These are phyloP conservation scores for Fusarium floridanum DNA, from an alignment of 2,329 filamentous ascomycete species.

Conservation along the genomic window DNA sequence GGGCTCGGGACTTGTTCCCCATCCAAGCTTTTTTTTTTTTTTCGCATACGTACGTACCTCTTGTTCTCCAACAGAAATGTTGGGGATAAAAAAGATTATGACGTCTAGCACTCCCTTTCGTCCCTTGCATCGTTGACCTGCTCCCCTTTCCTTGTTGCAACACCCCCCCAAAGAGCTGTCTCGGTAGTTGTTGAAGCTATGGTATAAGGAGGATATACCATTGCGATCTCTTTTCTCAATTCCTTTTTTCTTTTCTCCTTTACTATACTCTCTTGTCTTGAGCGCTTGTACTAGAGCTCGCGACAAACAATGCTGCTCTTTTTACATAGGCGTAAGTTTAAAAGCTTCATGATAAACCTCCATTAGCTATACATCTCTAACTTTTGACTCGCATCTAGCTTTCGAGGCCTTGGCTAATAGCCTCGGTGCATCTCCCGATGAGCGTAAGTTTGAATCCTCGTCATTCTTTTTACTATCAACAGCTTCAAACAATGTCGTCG, in stretches of 20 bases:
- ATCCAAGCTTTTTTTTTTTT: conserved; percentile 36
- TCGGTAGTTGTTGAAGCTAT: conserved; percentile 23
- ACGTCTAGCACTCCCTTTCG: conserved; percentile 20
- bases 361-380: background rate
- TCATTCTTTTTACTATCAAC: background rate
- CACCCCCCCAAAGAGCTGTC: conserved; percentile 1
- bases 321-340: conserved; percentile 35
- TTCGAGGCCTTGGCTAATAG: conserved; percentile 51
- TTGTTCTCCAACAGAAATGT: conserved; percentile 39
- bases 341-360: conserved; percentile 6
- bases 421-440: conserved; percentile 54
- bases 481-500: conserved; percentile 1
- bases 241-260: background rate
- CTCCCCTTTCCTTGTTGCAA: too few relatives aligned
- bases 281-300: background rate
- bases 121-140: background rate
- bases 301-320: conserved; percentile 37
- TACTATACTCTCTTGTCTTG: background rate
- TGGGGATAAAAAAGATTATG: conserved; percentile 33
- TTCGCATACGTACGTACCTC: background rate
- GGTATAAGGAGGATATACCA: conserved; percentile 22
- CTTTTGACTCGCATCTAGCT: conserved; percentile 41
- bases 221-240: background rate
- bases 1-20: conserved; percentile 20
- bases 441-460: conserved; percentile 48